Evolutionary conservation across 2,329 filamentous ascomycete species (phyloP).

Genomic region (Colletotrichum sp.): DNA sequence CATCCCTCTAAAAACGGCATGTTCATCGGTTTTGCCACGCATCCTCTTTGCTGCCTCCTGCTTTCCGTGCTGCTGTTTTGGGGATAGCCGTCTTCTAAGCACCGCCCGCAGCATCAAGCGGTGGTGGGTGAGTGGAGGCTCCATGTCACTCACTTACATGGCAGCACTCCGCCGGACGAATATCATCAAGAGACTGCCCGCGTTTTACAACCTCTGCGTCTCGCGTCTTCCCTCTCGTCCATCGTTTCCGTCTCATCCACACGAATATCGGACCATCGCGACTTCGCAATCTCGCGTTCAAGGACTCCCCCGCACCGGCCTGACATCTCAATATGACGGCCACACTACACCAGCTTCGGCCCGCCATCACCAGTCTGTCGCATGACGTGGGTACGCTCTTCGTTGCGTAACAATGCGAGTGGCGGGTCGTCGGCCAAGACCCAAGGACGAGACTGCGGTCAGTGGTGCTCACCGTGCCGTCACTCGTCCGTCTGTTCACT

Average conservation of each 20-base stretch:
- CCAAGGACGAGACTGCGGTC: background rate
- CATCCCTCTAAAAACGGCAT: background rate
- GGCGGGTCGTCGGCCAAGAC: conserved; percentile 1
- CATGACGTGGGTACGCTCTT: conserved; percentile 17
- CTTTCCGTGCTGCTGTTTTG: background rate
- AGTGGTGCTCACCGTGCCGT: background rate
- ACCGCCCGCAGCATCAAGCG: background rate
- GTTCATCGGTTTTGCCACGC: conserved; percentile 2
- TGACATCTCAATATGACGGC: background rate
- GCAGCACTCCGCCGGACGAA: background rate
- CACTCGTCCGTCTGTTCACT: background rate
- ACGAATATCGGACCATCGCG: background rate
- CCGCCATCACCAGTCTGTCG: background rate
- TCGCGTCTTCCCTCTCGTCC: background rate
- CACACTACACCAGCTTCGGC: background rate
- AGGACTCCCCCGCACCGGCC: background rate
- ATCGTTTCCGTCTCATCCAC: background rate
- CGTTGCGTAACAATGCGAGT: conserved; percentile 16
- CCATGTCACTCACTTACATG: background rate
- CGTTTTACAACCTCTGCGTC: background rate
- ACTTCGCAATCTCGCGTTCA: background rate
- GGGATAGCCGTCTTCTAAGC: background rate
- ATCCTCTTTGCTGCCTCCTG: background rate
- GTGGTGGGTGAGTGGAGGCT: background rate
- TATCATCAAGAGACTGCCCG: background rate